Percentiles rank a stretch among this genome's conserved stretches.
These are phyloP conservation scores for Rosa rugosa DNA, from an alignment of 306 rosid species.

Conservation along the genomic window DNA sequence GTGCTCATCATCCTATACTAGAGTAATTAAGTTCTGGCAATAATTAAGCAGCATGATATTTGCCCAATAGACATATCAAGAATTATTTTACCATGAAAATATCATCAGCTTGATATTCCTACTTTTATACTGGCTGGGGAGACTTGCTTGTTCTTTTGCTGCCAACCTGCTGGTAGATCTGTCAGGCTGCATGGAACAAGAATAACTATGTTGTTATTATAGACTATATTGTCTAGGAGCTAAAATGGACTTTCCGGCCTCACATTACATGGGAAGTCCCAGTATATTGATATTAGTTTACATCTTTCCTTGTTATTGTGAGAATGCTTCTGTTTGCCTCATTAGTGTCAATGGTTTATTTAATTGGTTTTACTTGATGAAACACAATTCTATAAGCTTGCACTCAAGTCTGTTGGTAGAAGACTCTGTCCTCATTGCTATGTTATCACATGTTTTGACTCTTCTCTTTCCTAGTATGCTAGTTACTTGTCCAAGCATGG, in stretches of 20 bases:
- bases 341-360: not conserved
- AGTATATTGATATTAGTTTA: not conserved
- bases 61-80: not conserved
- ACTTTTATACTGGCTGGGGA: not conserved
- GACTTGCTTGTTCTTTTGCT: slow-evolving; percentile 1
- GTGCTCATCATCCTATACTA: not conserved
- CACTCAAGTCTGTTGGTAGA: slow-evolving; percentile 17
- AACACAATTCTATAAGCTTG: slow-evolving; percentile 9
- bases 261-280: not conserved
- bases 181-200: not conserved
- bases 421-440: not conserved
- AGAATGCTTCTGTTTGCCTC: not conserved
- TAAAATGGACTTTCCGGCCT: not conserved
- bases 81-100: not conserved
- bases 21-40: too few species aligned
- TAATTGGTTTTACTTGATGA: slow-evolving; percentile 13
- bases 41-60: too few species aligned
- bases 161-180: not conserved
- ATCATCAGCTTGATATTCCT: not conserved
- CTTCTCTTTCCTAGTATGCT: slow-evolving; percentile 69
- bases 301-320: not conserved
- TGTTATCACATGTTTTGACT: slow-evolving; percentile 32
- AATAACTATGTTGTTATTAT: too few species aligned
- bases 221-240: not conserved
- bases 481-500: slow-evolving; percentile 97